These are phyloP conservation scores for Casaregolazyma suthepensis DNA, from an alignment of 1,139 yeast species.

Conservation along the genomic window DNA sequence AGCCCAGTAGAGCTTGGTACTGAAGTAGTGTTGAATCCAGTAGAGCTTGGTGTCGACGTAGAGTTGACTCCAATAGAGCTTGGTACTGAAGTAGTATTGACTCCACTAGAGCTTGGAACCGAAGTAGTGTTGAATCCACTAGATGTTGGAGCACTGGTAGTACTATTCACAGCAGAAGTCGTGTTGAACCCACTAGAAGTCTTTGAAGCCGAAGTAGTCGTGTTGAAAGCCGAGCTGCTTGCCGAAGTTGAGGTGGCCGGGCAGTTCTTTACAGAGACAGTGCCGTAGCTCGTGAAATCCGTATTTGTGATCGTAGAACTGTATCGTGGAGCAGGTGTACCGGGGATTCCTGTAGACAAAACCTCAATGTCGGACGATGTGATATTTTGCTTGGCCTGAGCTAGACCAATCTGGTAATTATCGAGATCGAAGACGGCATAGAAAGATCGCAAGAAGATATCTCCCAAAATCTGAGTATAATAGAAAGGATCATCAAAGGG, in stretches of 20 bases:
- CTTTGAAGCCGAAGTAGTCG: background rate
- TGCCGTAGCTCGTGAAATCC: background rate
- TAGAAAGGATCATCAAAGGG: background rate
- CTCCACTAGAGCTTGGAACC: background rate
- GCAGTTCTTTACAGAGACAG: background rate
- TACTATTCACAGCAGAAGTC: background rate
- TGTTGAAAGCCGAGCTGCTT: background rate
- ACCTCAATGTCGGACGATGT: background rate
- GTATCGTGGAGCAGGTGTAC: background rate
- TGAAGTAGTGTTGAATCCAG: too few species aligned
- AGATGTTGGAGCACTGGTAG: too few species aligned
- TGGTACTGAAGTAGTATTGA: too few species aligned
- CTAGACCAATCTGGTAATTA: slow-evolving; percentile 24
- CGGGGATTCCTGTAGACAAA: background rate
- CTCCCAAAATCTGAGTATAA: slow-evolving; percentile 22
- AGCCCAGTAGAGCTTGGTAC: background rate
- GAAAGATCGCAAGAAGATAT: slow-evolving; percentile 24
- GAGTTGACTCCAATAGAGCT: too few species aligned
- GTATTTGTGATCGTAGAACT: background rate
- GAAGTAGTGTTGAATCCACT: too few species aligned
- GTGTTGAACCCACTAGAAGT: background rate
- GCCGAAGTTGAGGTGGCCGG: background rate
- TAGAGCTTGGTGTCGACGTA: background rate
- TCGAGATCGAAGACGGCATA: slow-evolving; percentile 26
- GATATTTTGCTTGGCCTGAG: slow-evolving; percentile 15